phyloP scores from a whole-genome alignment of 1,284 basidiomycete genomes.

The Boletus coffeatus region DNA sequence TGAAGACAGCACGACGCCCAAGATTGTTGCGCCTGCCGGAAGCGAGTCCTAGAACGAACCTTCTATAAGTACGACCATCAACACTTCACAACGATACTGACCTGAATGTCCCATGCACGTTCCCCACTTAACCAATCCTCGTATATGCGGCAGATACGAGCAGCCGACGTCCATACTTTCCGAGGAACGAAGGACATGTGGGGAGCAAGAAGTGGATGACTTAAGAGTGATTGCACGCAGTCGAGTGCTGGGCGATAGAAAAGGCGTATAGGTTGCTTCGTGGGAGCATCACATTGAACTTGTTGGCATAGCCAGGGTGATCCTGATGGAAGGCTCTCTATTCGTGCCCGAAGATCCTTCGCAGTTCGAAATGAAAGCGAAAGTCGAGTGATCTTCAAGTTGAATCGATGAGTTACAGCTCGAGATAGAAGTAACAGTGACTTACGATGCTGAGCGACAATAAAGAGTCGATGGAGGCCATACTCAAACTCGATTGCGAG shows the following conservation, averaged over 20 bases:
- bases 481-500: background rate
- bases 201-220: background rate
- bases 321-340: background rate
- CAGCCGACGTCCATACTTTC: constrained; percentile 1
- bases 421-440: background rate
- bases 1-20: background rate
- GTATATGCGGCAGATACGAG: constrained; percentile 5
- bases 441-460: background rate
- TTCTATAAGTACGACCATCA: background rate
- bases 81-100: background rate
- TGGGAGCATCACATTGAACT: background rate
- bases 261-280: background rate
- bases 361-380: background rate
- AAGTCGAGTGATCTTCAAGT: background rate
- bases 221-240: background rate
- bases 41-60: background rate
- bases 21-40: background rate
- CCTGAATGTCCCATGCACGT: background rate
- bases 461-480: background rate
- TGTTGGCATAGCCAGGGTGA: background rate
- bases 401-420: background rate
- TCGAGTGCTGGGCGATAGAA: constrained; percentile 3
- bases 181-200: constrained; percentile 2
- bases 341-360: background rate
- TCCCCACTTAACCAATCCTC: constrained; percentile 10